phyloP scores from a whole-genome alignment of 768 basidiomycete genomes.

The Boletales sp. region DNA sequence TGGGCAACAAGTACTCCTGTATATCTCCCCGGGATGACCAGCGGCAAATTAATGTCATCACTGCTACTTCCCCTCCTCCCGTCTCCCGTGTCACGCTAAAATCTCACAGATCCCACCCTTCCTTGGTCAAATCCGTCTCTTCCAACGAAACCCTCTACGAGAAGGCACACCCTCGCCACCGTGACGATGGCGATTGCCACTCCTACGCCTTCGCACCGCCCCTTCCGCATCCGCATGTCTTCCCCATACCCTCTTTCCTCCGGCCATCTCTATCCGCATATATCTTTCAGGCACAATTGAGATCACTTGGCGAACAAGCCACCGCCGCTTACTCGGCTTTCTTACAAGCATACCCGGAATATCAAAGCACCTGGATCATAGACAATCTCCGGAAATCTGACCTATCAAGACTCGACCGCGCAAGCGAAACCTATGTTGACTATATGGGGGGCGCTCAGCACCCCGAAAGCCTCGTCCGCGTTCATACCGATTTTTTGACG shows the following conservation, averaged over 20 bases:
- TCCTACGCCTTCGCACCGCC: conserved; percentile 1
- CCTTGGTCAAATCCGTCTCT: conserved; percentile 32
- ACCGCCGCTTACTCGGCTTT: conserved; percentile 47
- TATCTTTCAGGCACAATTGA: conserved; percentile 24
- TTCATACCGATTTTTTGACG: conserved; percentile 67
- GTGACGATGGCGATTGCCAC: conserved; percentile 5
- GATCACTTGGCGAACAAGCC: conserved; percentile 32
- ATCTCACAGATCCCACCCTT: conserved; percentile 35
- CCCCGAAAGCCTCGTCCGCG: conserved; percentile 70
- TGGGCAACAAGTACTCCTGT: conserved; percentile 32
- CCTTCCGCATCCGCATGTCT: background rate
- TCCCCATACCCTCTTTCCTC: background rate
- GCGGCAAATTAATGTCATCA: conserved; percentile 2
- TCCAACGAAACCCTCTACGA: conserved; percentile 42
- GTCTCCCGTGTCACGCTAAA: conserved; percentile 37
- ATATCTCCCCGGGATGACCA: conserved; percentile 7
- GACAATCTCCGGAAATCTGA: conserved; percentile 65
- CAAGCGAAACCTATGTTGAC: conserved; percentile 76
- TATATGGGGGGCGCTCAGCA: conserved; percentile 85
- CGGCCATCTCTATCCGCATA: conserved; percentile 18
- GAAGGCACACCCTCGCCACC: conserved; percentile 6
- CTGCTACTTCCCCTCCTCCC: conserved; percentile 5
- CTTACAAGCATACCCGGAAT: conserved; percentile 47
- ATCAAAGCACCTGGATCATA: conserved; percentile 64
- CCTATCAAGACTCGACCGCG: conserved; percentile 53